Percentiles rank a stretch among this genome's conserved stretches.
Evolutionary conservation across 805 yeast genomes (phyloP).

Genomic region (Metschnikowia cubensis): DNA sequence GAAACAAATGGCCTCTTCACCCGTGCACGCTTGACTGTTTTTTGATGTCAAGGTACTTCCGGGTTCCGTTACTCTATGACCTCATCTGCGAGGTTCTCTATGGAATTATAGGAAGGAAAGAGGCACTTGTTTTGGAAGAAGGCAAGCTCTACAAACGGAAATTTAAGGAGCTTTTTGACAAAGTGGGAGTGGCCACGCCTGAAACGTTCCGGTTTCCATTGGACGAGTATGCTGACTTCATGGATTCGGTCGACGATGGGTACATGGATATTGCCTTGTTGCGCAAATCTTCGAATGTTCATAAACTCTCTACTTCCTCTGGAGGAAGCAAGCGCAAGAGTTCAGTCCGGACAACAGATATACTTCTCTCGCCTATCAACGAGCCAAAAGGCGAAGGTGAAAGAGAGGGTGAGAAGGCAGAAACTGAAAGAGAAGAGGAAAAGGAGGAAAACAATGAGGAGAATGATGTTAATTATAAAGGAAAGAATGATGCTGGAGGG

Average conservation of each 20-base stretch:
- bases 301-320: slow-evolving; percentile 22
- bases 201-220: slow-evolving; percentile 35
- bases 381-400: not conserved
- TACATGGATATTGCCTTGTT: slow-evolving; percentile 52
- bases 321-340: slow-evolving; percentile 19
- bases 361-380: not conserved
- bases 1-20: slow-evolving; percentile 65
- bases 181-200: slow-evolving; percentile 22
- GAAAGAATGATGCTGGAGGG: too few relatives aligned
- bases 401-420: too few relatives aligned
- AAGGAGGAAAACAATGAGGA: too few relatives aligned
- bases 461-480: too few relatives aligned
- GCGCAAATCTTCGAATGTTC: slow-evolving; percentile 40
- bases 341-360: not conserved
- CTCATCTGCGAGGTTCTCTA: slow-evolving; percentile 64
- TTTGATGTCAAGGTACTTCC: slow-evolving; percentile 59
- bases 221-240: slow-evolving; percentile 50
- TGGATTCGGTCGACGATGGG: slow-evolving; percentile 64
- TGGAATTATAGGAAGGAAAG: slow-evolving; percentile 67
- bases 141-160: slow-evolving; percentile 35
- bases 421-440: too few relatives aligned
- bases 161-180: slow-evolving; percentile 24
- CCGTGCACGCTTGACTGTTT: slow-evolving; percentile 68
- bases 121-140: slow-evolving; percentile 43
- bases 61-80: slow-evolving; percentile 67